Conservation (phyloP, 2,329 filamentous ascomycete genomes). For the Hypoxylon sp. region DNA sequence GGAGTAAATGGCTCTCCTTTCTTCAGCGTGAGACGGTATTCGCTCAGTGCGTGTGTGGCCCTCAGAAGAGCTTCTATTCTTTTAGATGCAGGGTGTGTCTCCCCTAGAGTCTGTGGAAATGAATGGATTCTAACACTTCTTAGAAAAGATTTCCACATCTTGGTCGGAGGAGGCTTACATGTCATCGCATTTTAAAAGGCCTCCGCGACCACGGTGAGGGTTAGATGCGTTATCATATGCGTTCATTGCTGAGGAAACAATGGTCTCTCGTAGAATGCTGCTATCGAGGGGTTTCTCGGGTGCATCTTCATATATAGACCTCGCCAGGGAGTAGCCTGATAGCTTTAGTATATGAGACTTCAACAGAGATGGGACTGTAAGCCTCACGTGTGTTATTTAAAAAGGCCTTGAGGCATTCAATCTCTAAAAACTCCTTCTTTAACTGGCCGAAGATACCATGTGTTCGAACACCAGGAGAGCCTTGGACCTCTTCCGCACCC, state of each 20-base stretch:
- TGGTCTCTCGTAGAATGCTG: constrained; percentile 69
- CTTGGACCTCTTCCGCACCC: constrained; percentile 67
- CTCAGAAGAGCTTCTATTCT: constrained; percentile 75
- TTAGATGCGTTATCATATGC: constrained; percentile 88
- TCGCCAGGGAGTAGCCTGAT: constrained; percentile 73
- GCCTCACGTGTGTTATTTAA: constrained; percentile 72
- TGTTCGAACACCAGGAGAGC: constrained; percentile 50
- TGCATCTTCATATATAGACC: constrained; percentile 72
- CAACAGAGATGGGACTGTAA: not conserved
- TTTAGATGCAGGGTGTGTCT: constrained; percentile 65
- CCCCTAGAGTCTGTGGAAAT: constrained; percentile 71
- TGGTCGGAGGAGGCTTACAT: constrained; percentile 67
- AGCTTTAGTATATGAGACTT: constrained; percentile 42
- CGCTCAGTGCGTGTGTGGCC: constrained; percentile 81
- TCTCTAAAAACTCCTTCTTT: constrained; percentile 73
- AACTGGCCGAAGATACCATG: constrained; percentile 73
- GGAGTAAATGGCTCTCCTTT: constrained; percentile 86
- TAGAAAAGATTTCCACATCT: constrained; percentile 26
- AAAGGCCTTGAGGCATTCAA: constrained; percentile 78
- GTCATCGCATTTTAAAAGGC: constrained; percentile 82
- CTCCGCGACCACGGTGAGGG: constrained; percentile 81
- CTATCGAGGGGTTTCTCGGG: constrained; percentile 64
- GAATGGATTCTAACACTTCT: constrained; percentile 68
- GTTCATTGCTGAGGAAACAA: constrained; percentile 75
- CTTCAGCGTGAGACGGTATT: constrained; percentile 83